Conservation (phyloP, 2,329 filamentous ascomycete species). For the Whalleya microplaca region DNA sequence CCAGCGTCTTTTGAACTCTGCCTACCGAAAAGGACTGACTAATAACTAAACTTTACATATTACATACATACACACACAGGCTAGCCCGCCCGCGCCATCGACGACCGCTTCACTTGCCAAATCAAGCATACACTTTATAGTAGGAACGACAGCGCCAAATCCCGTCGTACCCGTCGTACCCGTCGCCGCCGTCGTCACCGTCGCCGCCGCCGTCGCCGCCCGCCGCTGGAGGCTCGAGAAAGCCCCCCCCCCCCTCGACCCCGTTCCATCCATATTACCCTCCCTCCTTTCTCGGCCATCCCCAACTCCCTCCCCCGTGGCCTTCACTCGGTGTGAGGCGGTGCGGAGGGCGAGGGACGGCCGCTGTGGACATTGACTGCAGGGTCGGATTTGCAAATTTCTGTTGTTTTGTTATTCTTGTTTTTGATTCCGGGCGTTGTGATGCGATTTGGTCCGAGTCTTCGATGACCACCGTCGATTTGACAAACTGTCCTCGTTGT, state of each 20-base stretch:
- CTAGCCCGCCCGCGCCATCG: not conserved
- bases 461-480: conserved; percentile 16
- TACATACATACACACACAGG: conserved; percentile 4
- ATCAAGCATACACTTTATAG: too few relatives aligned
- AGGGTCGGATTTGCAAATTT: conserved; percentile 3
- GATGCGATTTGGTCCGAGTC: conserved; percentile 2
- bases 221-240: not conserved
- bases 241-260: too few relatives aligned
- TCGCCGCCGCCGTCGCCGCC: too few relatives aligned
- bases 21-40: not conserved
- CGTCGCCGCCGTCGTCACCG: too few relatives aligned
- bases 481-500: conserved; percentile 7
- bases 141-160: not conserved
- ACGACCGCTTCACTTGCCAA: not conserved
- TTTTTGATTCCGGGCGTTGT: too few relatives aligned
- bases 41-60: conserved; percentile 5
- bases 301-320: conserved; percentile 21
- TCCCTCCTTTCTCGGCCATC: not conserved
- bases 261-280: not conserved
- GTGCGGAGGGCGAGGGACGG: conserved; percentile 13
- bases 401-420: too few relatives aligned
- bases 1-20: conserved; percentile 6
- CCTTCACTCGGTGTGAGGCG: conserved; percentile 22
- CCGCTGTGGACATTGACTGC: not conserved
- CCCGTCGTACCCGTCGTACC: too few relatives aligned